phyloP scores from a whole-genome alignment of 83 land plant species.

The Picea abies region DNA sequence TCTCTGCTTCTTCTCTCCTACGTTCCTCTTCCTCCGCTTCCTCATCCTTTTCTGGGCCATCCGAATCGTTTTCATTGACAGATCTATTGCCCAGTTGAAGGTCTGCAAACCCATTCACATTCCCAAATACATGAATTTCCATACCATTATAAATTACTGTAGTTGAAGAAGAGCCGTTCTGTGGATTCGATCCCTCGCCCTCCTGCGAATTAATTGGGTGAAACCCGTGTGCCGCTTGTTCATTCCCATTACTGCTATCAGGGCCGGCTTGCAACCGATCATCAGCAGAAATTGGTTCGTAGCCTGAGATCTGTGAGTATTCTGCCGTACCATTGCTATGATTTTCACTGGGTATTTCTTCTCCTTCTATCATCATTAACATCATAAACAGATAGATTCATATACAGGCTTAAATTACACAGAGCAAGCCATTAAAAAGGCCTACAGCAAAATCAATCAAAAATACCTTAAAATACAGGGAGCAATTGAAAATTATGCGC shows the following conservation, averaged over 20 bases:
- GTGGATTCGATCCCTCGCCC: not conserved
- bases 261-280: not conserved
- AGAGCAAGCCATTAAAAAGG: no score
- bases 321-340: no score
- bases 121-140: constrained; percentile 5
- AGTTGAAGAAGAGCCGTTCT: not conserved
- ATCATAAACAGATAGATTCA: no score
- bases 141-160: constrained; percentile 19
- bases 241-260: not conserved
- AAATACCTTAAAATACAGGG: no score
- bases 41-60: constrained; percentile 10
- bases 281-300: constrained; percentile 3
- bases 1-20: constrained; percentile 39
- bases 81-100: constrained; percentile 20
- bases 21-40: constrained; percentile 57
- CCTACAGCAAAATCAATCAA: no score
- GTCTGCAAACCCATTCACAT: constrained; percentile 23
- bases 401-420: no score
- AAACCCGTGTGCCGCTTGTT: not conserved
- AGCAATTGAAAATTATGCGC: no score
- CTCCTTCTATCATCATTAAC: no score
- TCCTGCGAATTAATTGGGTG: not conserved
- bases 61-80: constrained; percentile 7
- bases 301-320: not conserved
- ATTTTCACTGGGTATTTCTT: no score